These are phyloP conservation scores for Microbotryomycetes sp. DNA, from an alignment of 1,284 basidiomycete genomes.

Conservation along the genomic window DNA sequence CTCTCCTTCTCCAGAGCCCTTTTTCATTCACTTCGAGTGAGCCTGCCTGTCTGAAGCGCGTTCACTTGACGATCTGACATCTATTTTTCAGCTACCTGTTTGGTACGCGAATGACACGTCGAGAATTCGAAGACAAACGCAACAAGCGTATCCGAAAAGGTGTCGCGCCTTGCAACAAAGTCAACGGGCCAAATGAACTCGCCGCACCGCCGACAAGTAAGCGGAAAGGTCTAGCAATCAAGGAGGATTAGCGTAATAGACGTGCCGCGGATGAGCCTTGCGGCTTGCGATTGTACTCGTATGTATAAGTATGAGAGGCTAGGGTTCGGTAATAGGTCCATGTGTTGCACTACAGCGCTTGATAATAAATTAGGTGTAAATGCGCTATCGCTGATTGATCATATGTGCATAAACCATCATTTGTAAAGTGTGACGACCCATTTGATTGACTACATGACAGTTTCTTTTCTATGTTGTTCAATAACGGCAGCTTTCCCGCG, in stretches of 20 bases:
- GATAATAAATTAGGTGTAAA: too few relatives aligned
- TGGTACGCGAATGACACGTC: slow-evolving; percentile 61
- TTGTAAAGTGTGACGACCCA: too few relatives aligned
- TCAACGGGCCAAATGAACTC: slow-evolving; percentile 27
- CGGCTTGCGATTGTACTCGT: too few relatives aligned
- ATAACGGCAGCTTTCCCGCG: too few relatives aligned
- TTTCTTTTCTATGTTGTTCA: too few relatives aligned
- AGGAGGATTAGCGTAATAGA: slow-evolving; percentile 19
- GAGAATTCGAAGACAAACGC: slow-evolving; percentile 35
- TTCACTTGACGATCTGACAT: not conserved
- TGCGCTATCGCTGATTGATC: too few relatives aligned
- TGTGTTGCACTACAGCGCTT: too few relatives aligned
- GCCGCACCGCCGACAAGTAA: slow-evolving; percentile 15
- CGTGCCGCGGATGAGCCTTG: too few relatives aligned
- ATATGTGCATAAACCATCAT: too few relatives aligned
- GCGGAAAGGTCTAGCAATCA: slow-evolving; percentile 10
- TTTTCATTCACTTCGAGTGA: slow-evolving; percentile 68
- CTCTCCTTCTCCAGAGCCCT: slow-evolving; percentile 24
- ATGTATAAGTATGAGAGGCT: too few relatives aligned
- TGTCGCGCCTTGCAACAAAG: not conserved
- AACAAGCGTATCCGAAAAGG: slow-evolving; percentile 10
- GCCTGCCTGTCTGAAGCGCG: not conserved
- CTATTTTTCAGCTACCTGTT: slow-evolving; percentile 48
- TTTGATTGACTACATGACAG: too few relatives aligned
- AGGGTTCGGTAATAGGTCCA: too few relatives aligned